Evolutionary conservation across 225 moss, liverwort and hornwort species (phyloP).

Genomic region (Climacium dendroides): DNA sequence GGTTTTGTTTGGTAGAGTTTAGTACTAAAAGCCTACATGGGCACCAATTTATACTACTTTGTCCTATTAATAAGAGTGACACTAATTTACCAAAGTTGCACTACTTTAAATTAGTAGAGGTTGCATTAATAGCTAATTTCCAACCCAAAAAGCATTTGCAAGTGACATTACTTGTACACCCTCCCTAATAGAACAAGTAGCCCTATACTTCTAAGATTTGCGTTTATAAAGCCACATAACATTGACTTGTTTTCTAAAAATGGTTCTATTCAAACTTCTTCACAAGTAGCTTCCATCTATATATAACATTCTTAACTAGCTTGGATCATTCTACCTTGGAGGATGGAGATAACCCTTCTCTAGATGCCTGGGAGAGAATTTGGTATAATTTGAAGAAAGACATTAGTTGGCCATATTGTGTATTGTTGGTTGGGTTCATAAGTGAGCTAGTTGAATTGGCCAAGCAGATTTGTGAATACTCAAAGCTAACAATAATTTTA

Average conservation of each 20-base stretch:
- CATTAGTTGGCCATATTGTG: too few species aligned
- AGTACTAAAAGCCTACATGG: neutral
- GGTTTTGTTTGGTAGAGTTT: neutral
- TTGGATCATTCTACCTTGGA: too few species aligned
- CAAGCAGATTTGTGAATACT: too few species aligned
- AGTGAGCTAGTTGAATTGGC: too few species aligned
- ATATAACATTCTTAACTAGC: too few species aligned
- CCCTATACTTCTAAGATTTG: neutral
- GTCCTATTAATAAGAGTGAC: neutral
- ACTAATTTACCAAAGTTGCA: neutral
- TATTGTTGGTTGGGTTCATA: accelerated
- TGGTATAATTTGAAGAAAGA: accelerated
- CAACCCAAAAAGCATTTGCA: neutral
- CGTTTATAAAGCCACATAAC: neutral
- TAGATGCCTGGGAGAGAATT: too few species aligned
- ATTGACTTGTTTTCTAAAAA: accelerated
- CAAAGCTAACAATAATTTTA: too few species aligned
- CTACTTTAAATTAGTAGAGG: neutral
- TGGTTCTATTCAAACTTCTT: neutral
- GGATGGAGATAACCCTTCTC: too few species aligned
- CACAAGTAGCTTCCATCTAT: neutral
- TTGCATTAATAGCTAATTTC: neutral
- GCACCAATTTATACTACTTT: neutral
- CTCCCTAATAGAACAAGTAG: neutral
- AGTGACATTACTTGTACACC: neutral